Base-by-base conservation (phyloP, 192 early-diverging fungal species). In the Phlyctochytrium arcticum region DNA sequence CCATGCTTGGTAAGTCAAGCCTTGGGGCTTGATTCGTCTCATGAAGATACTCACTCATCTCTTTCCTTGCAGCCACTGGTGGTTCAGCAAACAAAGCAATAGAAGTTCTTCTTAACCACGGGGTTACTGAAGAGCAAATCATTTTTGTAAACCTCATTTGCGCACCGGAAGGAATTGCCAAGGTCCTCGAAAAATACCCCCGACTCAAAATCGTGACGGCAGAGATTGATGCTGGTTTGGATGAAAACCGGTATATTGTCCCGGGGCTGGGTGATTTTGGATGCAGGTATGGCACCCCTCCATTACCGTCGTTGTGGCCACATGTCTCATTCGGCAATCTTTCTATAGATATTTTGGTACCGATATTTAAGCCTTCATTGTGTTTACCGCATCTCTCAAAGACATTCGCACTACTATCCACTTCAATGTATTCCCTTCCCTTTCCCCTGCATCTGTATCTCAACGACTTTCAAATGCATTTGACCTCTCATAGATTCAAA, bases 191-290 rank as follows among this genome's bases (percentile, higher is more conserved):
- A 23, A 75, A 73, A 62, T 90, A 88, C 79, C 88, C 91, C 12
- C 72, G 85, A 71, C 62, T 97, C 44, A 89, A 92, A 74, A 92
- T 97, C 67, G 80, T 97, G 50, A 91, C 92, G 6, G 91, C 85
- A 17, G 89, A 89, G 54, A 81, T 97, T 24, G 94, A 97, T 71
- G 81, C 79, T 39, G 85, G 90, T 8, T 76, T 97, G 31, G 84
- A 97, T 62, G 83, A 79, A 6, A 78, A 87, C 36, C 88, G 90
- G 78, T 97, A 90, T 68, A 95, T 97, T 66, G 71, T 90, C 15
- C 94, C 94, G 33, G 94, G 94, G 12, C 74, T 94, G 32, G 92
- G 94, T 36, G 93, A 95, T 75, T 97, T 94, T 71, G 92, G 92
- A 59, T 91, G 90, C 26, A 17, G 50, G 19, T 51, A n/a, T n/a